phyloP scores from a whole-genome alignment of 208 protist genomes.

The Leishmania aethiopica region DNA sequence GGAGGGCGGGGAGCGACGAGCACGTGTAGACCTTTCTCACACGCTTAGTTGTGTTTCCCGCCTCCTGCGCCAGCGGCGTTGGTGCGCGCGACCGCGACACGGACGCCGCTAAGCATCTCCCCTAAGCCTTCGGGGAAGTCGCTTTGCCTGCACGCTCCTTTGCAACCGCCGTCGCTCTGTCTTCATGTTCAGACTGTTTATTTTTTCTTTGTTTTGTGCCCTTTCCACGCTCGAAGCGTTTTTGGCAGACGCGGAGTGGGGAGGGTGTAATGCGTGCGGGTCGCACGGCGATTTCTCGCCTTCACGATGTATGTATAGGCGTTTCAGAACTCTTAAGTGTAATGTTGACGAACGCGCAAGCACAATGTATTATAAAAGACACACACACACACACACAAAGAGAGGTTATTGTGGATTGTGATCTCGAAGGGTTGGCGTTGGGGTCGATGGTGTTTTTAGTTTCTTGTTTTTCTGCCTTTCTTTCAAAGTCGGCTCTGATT shows the following conservation, averaged over 20 bases:
- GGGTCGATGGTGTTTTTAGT: slow-evolving; percentile 1
- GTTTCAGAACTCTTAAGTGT: slow-evolving; percentile 1
- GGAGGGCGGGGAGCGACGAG: background rate
- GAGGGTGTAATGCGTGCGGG: background rate
- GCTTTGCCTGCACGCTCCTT: slow-evolving; percentile 1
- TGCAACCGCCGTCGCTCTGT: slow-evolving; percentile 3
- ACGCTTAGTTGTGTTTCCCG: slow-evolving; percentile 1
- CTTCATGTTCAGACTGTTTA: slow-evolving; percentile 1
- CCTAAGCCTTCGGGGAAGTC: background rate
- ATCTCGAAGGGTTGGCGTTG: slow-evolving; percentile 3
- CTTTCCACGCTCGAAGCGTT: slow-evolving; percentile 8
- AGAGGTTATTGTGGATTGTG: background rate
- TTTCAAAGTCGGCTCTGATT: background rate
- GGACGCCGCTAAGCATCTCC: background rate
- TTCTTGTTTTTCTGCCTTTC: slow-evolving; percentile 26
- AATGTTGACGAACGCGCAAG: background rate
- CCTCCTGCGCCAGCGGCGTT: background rate
- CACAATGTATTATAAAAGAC: slow-evolving; percentile 5
- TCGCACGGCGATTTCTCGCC: background rate
- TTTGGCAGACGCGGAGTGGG: background rate
- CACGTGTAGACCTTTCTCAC: background rate
- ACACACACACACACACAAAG: slow-evolving; percentile 4
- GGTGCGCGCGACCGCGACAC: background rate
- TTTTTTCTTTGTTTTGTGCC: slow-evolving; percentile 11
- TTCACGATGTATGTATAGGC: slow-evolving; percentile 14